A percentile compares a stretch with the other conserved stretches of the same genome.
These are phyloP conservation scores for Seiridium unicorne DNA, from an alignment of 2,329 filamentous ascomycete genomes.

Conservation along the genomic window DNA sequence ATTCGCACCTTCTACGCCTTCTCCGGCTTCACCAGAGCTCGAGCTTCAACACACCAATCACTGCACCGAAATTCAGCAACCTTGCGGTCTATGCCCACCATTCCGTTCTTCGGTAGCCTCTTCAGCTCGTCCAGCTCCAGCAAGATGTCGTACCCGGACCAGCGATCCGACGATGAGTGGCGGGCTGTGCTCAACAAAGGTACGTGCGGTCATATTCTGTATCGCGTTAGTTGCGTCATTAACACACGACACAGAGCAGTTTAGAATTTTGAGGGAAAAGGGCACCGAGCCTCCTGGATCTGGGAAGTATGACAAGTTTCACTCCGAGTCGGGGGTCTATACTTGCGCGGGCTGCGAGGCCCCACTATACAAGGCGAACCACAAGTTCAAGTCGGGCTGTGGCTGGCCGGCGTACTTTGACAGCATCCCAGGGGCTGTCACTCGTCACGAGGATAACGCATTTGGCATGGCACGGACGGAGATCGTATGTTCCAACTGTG, in stretches of 20 bases:
- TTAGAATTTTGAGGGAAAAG: conserved; percentile 87
- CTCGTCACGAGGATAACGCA: conserved; percentile 71
- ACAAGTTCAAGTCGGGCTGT: conserved; percentile 96
- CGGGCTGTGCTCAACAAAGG: conserved; percentile 71
- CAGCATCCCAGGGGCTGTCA: conserved; percentile 87
- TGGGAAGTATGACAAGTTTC: conserved; percentile 86
- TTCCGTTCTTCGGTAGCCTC: conserved; percentile 75
- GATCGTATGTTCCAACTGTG: conserved; percentile 93
- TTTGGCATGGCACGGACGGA: conserved; percentile 86
- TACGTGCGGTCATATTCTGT: conserved; percentile 22
- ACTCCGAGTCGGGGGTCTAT: conserved; percentile 74
- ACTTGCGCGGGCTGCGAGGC: conserved; percentile 82
- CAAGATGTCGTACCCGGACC: conserved; percentile 74
- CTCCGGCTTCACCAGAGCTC: conserved; percentile 40
- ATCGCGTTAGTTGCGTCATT: not conserved
- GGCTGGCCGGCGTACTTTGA: conserved; percentile 99
- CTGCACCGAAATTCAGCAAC: conserved; percentile 19
- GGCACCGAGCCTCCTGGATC: conserved; percentile 82
- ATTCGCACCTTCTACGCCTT: conserved; percentile 44
- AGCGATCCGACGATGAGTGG: conserved; percentile 85
- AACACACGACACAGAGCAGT: conserved; percentile 69
- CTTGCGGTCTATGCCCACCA: conserved; percentile 66
- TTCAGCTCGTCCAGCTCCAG: conserved; percentile 64
- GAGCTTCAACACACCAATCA: conserved; percentile 25
- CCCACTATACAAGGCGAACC: conserved; percentile 86